Evolutionary conservation across 1,284 basidiomycete species (phyloP).

Genomic region (Marasmius oreades): DNA sequence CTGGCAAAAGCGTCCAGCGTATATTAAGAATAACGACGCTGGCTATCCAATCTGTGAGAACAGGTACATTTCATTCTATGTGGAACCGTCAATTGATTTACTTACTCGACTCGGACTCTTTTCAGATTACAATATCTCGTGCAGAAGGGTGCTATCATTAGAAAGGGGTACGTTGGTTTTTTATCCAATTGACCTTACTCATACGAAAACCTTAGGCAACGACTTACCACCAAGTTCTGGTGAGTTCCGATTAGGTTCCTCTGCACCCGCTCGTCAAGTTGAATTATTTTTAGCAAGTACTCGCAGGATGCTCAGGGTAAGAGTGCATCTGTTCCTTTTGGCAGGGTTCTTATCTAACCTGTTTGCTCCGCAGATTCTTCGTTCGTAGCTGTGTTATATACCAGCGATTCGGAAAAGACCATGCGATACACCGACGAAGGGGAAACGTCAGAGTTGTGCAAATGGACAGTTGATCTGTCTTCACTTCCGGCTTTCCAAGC

Average conservation of each 20-base stretch:
- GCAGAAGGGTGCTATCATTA: conserved; percentile 76
- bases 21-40: conserved; percentile 72
- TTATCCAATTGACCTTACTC: conserved; percentile 17
- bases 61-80: conserved; percentile 41
- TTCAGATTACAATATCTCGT: conserved; percentile 77
- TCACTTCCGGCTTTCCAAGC: conserved; percentile 73
- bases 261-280: conserved; percentile 15
- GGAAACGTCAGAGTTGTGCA: conserved; percentile 71
- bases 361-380: conserved; percentile 48
- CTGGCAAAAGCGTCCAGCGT: conserved; percentile 75
- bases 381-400: conserved; percentile 76
- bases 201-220: conserved; percentile 45
- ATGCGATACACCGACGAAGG: conserved; percentile 83
- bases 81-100: conserved; percentile 17
- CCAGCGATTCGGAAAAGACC: conserved; percentile 65
- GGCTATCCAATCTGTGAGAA: conserved; percentile 78
- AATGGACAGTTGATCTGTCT: conserved; percentile 81
- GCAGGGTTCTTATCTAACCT: neutral
- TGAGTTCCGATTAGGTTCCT: conserved; percentile 29
- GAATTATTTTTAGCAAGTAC: conserved; percentile 56
- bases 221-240: conserved; percentile 77
- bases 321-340: conserved; percentile 9
- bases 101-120: conserved; percentile 24
- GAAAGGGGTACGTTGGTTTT: conserved; percentile 60
- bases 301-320: conserved; percentile 63